Percentiles rank a stretch among this genome's conserved stretches.
These are phyloP conservation scores for Phellopilus nigrolimitatus DNA, from an alignment of 1,284 basidiomycete species.

Conservation along the genomic window DNA sequence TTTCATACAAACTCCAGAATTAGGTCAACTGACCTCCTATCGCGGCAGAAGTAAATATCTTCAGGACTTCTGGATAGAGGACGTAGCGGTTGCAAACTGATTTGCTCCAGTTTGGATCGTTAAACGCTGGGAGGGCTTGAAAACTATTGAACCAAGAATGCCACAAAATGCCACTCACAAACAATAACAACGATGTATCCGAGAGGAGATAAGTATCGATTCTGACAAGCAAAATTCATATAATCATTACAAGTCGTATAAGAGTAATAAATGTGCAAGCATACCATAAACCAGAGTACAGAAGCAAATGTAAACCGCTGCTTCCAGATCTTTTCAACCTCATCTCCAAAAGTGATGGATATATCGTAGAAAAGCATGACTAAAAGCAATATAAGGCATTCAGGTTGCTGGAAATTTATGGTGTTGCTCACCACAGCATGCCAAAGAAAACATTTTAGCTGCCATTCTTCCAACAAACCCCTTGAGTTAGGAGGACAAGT, in stretches of 20 bases:
- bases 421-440: slow-evolving; percentile 17
- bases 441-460: slow-evolving; percentile 19
- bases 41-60: slow-evolving; percentile 14
- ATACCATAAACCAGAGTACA: slow-evolving; percentile 18
- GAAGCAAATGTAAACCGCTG: slow-evolving; percentile 15
- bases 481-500: not conserved
- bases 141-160: not conserved
- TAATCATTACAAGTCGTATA: not conserved
- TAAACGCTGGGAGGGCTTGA: not conserved
- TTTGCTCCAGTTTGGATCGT: slow-evolving; percentile 16
- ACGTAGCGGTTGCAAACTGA: slow-evolving; percentile 18
- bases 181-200: slow-evolving; percentile 17
- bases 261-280: not conserved
- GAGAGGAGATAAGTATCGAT: slow-evolving; percentile 18
- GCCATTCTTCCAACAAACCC: slow-evolving; percentile 9
- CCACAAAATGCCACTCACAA: not conserved
- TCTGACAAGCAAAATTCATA: not conserved
- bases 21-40: slow-evolving; percentile 13
- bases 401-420: not conserved
- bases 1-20: not conserved
- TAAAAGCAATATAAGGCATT: not conserved
- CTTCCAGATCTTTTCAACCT: slow-evolving; percentile 19
- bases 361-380: slow-evolving; percentile 20
- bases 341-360: slow-evolving; percentile 16
- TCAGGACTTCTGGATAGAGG: slow-evolving; percentile 16